Conservation (phyloP, 345 rosid species). For the Trapa bicornis region DNA sequence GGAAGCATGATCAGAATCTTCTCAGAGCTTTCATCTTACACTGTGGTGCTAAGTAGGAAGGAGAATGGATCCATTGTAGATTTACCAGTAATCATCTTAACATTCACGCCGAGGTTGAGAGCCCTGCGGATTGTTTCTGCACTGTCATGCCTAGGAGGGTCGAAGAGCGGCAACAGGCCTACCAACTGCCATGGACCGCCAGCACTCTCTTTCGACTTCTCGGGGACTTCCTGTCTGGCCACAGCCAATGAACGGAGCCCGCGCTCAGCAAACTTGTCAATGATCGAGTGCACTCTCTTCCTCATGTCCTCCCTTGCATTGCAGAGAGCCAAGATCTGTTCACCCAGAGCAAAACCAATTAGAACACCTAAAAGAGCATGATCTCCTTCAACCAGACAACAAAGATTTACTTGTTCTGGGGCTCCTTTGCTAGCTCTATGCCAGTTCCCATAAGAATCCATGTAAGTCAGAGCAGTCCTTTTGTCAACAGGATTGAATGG, state of each 20-base stretch:
- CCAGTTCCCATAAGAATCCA: conserved; percentile 21
- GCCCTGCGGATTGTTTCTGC: conserved; percentile 92
- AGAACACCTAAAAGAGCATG: neutral
- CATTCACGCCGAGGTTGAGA: conserved; percentile 83
- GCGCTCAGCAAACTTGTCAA: conserved; percentile 28
- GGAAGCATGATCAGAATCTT: neutral
- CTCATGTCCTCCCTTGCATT: conserved; percentile 16
- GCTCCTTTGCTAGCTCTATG: conserved; percentile 30
- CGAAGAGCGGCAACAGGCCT: conserved; percentile 64
- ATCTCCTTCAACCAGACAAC: neutral
- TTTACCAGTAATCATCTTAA: conserved; percentile 92
- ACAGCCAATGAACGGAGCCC: conserved; percentile 30
- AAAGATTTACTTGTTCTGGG: conserved; percentile 23
- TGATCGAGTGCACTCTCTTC: conserved; percentile 18
- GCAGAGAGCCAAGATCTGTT: conserved; percentile 20
- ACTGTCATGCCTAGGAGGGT: conserved; percentile 96
- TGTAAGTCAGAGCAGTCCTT: conserved; percentile 29
- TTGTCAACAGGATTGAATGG: conserved; percentile 31
- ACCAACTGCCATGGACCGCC: conserved; percentile 76
- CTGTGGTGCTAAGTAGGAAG: neutral
- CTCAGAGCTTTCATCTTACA: neutral
- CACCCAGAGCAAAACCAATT: neutral
- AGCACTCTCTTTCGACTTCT: conserved; percentile 52
- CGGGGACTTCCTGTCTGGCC: conserved; percentile 47
- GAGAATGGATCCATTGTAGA: neutral